phyloP scores from a whole-genome alignment of 2,329 filamentous ascomycete species.

The Berkeleyomyces basicola region DNA sequence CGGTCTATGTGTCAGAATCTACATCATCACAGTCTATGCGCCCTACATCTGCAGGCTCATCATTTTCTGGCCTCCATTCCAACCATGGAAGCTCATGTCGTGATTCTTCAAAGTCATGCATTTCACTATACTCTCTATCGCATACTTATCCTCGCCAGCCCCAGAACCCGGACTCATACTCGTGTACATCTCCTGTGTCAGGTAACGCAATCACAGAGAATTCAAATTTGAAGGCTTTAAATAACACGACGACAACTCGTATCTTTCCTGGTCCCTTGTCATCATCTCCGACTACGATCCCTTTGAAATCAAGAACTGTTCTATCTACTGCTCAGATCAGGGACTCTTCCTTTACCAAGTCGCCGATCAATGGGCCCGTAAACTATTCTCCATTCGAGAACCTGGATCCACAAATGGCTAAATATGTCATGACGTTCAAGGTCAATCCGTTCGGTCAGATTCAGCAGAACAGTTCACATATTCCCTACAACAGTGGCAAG shows the following conservation, averaged over 20 bases:
- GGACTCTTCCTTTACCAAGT: conserved; percentile 7
- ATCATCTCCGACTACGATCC: conserved; percentile 20
- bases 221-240: not conserved
- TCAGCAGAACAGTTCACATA: conserved; percentile 49
- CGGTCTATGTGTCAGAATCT: not conserved
- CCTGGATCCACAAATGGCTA: conserved; percentile 37
- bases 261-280: conserved; percentile 27
- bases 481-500: conserved; percentile 90
- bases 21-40: not conserved
- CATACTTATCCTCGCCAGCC: not conserved
- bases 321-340: conserved; percentile 19
- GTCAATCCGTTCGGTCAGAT: conserved; percentile 51
- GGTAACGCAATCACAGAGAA: not conserved
- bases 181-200: not conserved
- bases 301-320: not conserved
- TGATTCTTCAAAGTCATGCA: not conserved
- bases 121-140: not conserved
- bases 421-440: conserved; percentile 44
- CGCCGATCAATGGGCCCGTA: conserved; percentile 37
- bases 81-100: not conserved
- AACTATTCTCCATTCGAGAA: conserved; percentile 61
- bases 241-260: conserved; percentile 14
- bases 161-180: not conserved
- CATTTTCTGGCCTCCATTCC: not conserved
- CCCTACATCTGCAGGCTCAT: not conserved